Conservation (phyloP, 345 rosid genomes). For the Acer yangbiense region DNA sequence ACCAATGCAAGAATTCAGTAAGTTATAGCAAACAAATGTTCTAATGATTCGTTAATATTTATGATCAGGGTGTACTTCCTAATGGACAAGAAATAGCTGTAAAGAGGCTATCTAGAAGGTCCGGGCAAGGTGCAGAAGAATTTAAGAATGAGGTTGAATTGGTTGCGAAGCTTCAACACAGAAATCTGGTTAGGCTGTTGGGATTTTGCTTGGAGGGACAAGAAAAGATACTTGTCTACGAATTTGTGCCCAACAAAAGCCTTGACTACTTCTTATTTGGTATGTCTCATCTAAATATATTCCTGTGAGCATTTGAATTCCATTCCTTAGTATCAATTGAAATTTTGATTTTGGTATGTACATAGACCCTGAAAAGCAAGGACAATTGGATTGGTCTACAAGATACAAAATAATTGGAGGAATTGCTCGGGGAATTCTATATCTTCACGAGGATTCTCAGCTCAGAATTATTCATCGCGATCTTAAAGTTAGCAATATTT, state of each 20-base stretch:
- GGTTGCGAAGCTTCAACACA: conserved; percentile 42
- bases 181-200: conserved; percentile 34
- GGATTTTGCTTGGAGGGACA: conserved; percentile 41
- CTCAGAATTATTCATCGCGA: conserved; percentile 57
- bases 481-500: conserved; percentile 52
- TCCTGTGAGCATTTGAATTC: neutral
- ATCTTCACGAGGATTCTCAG: conserved; percentile 58
- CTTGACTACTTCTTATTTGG: conserved; percentile 33
- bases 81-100: conserved; percentile 37
- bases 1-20: too few species aligned
- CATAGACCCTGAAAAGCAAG: conserved; percentile 26
- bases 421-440: conserved; percentile 59
- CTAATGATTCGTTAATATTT: neutral
- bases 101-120: conserved; percentile 27
- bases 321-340: neutral
- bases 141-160: conserved; percentile 38
- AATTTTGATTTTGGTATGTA: neutral
- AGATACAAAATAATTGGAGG: conserved; percentile 51
- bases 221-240: conserved; percentile 38
- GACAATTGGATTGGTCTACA: conserved; percentile 46
- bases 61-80: conserved; percentile 23
- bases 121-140: conserved; percentile 33
- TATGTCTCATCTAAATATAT: neutral
- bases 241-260: conserved; percentile 36
- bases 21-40: neutral